These are phyloP conservation scores for Lodderomyces oxycetoniae DNA, from an alignment of 1,139 yeast species.

Conservation along the genomic window DNA sequence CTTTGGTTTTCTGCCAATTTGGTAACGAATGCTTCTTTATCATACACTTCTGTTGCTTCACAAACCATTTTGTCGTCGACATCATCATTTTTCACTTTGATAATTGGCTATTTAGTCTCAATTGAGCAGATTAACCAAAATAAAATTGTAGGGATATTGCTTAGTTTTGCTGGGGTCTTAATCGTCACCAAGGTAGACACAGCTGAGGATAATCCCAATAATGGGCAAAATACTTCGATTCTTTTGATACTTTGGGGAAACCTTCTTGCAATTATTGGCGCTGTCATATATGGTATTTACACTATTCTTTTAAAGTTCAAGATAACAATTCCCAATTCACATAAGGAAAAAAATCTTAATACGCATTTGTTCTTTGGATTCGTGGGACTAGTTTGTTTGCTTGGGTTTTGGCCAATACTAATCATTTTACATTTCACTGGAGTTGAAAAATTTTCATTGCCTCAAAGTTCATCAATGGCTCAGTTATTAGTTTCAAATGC, in stretches of 20 bases:
- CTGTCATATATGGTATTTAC: slow-evolving; percentile 85
- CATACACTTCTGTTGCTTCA: slow-evolving; percentile 87
- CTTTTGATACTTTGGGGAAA: slow-evolving; percentile 64
- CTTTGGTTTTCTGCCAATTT: slow-evolving; percentile 90
- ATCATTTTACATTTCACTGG: slow-evolving; percentile 58
- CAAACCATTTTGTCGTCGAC: slow-evolving; percentile 92
- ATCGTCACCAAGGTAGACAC: slow-evolving; percentile 66
- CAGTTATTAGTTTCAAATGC: slow-evolving; percentile 61
- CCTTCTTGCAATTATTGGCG: slow-evolving; percentile 73
- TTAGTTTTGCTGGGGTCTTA: slow-evolving; percentile 75
- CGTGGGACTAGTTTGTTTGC: slow-evolving; percentile 78
- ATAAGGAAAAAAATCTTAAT: slow-evolving; percentile 68
- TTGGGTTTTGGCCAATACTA: slow-evolving; percentile 81
- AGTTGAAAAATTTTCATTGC: slow-evolving; percentile 68
- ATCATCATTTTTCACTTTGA: slow-evolving; percentile 83
- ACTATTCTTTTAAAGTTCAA: slow-evolving; percentile 75
- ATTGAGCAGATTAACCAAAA: slow-evolving; percentile 63
- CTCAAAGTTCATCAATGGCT: slow-evolving; percentile 51
- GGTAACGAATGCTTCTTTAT: slow-evolving; percentile 79
- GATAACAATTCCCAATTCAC: slow-evolving; percentile 42
- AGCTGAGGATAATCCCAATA: slow-evolving; percentile 23
- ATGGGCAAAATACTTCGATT: slow-evolving; percentile 19
- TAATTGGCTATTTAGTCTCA: slow-evolving; percentile 70
- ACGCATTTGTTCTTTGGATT: slow-evolving; percentile 90
- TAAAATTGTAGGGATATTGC: slow-evolving; percentile 63